Evolutionary conservation across 352 stramenopile genomes (phyloP).

Genomic region (Phytophthora gonapodyides): DNA sequence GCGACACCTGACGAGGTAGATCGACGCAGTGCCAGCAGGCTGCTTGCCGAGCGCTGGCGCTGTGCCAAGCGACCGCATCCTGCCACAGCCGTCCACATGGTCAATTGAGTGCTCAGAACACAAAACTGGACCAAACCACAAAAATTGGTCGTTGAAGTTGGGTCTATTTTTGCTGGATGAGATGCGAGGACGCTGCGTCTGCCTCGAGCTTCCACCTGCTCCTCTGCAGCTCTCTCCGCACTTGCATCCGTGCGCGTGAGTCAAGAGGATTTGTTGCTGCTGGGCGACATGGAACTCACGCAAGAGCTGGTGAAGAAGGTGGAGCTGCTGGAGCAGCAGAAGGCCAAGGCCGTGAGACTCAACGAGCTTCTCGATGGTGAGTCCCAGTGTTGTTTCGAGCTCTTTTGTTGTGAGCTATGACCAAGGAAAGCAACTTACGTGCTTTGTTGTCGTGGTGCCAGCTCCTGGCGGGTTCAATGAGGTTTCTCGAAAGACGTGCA

Average conservation of each 20-base stretch:
- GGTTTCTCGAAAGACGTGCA: slow-evolving; percentile 71
- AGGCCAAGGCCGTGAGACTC: slow-evolving; percentile 62
- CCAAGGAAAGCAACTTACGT: no score
- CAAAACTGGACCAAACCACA: not conserved
- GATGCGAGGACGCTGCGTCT: slow-evolving; percentile 11
- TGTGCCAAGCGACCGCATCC: not conserved
- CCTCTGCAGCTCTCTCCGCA: not conserved
- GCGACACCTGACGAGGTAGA: not conserved
- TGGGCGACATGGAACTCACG: slow-evolving; percentile 35
- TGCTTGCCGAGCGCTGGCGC: slow-evolving; percentile 3
- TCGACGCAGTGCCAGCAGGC: not conserved
- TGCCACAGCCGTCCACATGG: slow-evolving; percentile 9
- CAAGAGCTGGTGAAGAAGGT: slow-evolving; percentile 77
- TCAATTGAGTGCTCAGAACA: not conserved
- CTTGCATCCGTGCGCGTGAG: no score
- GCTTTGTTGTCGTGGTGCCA: slow-evolving; percentile 14
- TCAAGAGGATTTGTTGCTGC: no score
- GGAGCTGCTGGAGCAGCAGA: slow-evolving; percentile 72
- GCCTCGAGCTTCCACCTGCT: not conserved
- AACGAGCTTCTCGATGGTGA: slow-evolving; percentile 62
- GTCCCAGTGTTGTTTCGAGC: not conserved
- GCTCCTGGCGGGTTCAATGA: slow-evolving; percentile 74
- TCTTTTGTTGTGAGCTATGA: not conserved
- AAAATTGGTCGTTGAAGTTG: not conserved
- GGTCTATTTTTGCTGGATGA: slow-evolving; percentile 5